Base-by-base conservation (phyloP, 192 early-diverging fungal genomes). In the Ambispora gerdemannii region DNA sequence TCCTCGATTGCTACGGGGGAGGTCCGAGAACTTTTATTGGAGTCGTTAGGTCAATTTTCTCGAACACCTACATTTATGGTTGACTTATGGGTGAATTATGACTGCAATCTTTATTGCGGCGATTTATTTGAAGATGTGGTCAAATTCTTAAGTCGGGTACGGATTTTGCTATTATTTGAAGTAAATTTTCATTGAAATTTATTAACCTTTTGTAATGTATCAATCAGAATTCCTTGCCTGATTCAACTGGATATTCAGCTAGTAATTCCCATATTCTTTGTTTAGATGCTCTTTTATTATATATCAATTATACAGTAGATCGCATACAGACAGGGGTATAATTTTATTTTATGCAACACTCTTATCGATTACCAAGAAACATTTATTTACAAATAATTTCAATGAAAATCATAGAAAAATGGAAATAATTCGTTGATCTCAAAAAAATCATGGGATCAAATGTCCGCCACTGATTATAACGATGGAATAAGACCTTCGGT, bases 41-140 rank as follows among this genome's bases (percentile, higher is more conserved):
- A 98, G 72, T 88, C 89, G 36, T 67, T 95, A 19, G 72, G 85
- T 1, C 90, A 92, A 69, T 85, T 93, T 66, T 88, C 85, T 28
- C 77, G 92, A 59, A 84, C 87, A 49, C 87, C 92, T 17, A 84
- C 86, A 1, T 89, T 95, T 56, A 82, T 93, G 76, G 82, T 87
- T 0, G 95, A 97, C 67, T 81, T 99, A 35, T 99, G 94, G 89
- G 86, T 95, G 61, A 93, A 95, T 76, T 97, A 92, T 75, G 97
- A 99, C 76, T 92, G 93, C 63, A 91, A 95, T 69, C 63, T 91
- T 70, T 81, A 88, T 36, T 86, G 87, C 49, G 86, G 88, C 50
- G 90, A 97, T 77, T 80, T 98, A 59, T 98, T 92, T 84, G 93
- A 96, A 72, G 91, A 93, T 24, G 70, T 93, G 32, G 76, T 95